Evolutionary conservation across 441 rosid genomes (phyloP).

Genomic region (Populus hybrid): DNA sequence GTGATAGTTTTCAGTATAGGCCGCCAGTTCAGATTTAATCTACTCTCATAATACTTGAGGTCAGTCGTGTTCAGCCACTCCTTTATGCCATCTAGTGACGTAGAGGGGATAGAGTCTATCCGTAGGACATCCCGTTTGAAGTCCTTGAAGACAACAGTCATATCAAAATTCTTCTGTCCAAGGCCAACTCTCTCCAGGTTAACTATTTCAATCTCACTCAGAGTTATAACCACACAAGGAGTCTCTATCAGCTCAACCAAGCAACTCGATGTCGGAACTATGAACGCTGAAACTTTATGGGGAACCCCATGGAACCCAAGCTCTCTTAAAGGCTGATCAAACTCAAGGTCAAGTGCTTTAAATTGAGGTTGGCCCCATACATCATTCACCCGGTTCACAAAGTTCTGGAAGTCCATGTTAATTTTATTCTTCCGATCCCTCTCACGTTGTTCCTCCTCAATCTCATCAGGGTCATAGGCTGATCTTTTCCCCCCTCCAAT

Average conservation of each 20-base stretch:
- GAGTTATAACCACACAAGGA: conserved; percentile 68
- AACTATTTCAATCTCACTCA: conserved; percentile 82
- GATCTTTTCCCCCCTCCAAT: conserved; percentile 77
- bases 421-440: conserved; percentile 71
- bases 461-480: conserved; percentile 84
- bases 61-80: conserved; percentile 88
- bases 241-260: conserved; percentile 66
- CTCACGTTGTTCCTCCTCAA: conserved; percentile 80
- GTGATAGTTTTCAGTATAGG: conserved; percentile 75
- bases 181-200: conserved; percentile 85
- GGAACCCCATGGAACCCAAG: conserved; percentile 85
- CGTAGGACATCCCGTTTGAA: conserved; percentile 73
- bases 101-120: conserved; percentile 72
- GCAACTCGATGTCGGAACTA: conserved; percentile 82
- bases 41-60: conserved; percentile 78
- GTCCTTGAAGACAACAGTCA: conserved; percentile 79
- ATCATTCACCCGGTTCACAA: conserved; percentile 71
- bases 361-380: conserved; percentile 74
- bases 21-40: conserved; percentile 78
- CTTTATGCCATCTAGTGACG: conserved; percentile 73
- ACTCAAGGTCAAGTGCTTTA: conserved; percentile 62
- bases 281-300: conserved; percentile 67
- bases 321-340: conserved; percentile 82
- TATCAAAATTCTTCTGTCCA: conserved; percentile 83
- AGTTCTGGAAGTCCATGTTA: conserved; percentile 71